Conservation (phyloP, 2,329 filamentous ascomycete species). For the Venturia nashicola region DNA sequence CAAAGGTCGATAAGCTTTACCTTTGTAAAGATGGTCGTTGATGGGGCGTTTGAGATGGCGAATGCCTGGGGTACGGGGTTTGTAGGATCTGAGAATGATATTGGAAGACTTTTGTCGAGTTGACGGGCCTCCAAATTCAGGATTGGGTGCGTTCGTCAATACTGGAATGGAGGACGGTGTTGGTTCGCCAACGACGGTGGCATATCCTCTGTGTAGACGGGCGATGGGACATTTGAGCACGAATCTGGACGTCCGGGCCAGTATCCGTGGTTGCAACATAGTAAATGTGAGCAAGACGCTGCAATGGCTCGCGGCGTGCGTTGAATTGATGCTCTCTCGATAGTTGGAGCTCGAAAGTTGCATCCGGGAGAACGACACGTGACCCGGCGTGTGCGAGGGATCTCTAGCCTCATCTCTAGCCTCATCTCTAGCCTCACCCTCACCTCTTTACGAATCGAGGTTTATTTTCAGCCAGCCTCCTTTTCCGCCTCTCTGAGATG, state of each 20-base stretch:
- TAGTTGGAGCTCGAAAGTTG: neutral
- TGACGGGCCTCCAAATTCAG: neutral
- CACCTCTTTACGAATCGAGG: too few relatives aligned
- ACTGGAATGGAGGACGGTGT: neutral
- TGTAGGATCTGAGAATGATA: slow-evolving; percentile 55
- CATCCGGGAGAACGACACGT: neutral
- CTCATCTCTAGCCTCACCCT: too few relatives aligned
- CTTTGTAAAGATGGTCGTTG: slow-evolving; percentile 96
- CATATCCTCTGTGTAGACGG: slow-evolving; percentile 36
- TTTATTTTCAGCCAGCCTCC: too few relatives aligned
- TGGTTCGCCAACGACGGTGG: neutral
- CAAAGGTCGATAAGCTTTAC: slow-evolving; percentile 66
- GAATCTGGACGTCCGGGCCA: slow-evolving; percentile 38
- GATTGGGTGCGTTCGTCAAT: neutral
- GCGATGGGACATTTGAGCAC: slow-evolving; percentile 35
- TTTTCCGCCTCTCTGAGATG: too few relatives aligned
- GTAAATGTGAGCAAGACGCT: neutral
- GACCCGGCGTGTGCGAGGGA: too few relatives aligned
- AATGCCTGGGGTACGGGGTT: slow-evolving; percentile 81
- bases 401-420: too few relatives aligned
- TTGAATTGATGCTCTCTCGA: neutral
- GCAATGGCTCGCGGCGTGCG: neutral
- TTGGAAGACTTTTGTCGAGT: slow-evolving; percentile 1
- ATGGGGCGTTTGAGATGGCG: slow-evolving; percentile 84
- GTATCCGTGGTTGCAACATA: slow-evolving; percentile 58